These are phyloP conservation scores for Yarrowia bubula DNA, from an alignment of 805 yeast species.

Conservation along the genomic window DNA sequence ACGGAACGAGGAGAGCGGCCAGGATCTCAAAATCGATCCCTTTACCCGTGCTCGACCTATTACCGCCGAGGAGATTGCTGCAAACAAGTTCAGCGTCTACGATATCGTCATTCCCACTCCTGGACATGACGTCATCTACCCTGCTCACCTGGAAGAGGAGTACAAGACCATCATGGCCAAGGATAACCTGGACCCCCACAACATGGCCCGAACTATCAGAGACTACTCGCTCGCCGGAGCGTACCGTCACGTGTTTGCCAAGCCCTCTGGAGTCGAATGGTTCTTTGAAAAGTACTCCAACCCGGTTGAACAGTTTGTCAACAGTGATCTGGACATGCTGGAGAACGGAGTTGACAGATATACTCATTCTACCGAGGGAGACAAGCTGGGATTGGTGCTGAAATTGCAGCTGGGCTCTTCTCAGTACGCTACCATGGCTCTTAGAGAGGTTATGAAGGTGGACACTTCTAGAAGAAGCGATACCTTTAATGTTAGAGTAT, in stretches of 20 bases:
- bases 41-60: constrained; percentile 69
- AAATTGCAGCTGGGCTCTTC: constrained; percentile 78
- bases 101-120: constrained; percentile 96
- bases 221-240: constrained; percentile 93
- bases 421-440: constrained; percentile 96
- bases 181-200: constrained; percentile 79
- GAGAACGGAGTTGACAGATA: constrained; percentile 34
- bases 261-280: constrained; percentile 64
- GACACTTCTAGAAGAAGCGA: constrained; percentile 37
- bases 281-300: constrained; percentile 58
- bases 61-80: constrained; percentile 66
- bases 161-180: constrained; percentile 63
- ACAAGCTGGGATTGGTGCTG: constrained; percentile 66
- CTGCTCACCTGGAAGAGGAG: constrained; percentile 50
- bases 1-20: constrained; percentile 45
- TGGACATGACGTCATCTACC: constrained; percentile 88
- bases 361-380: constrained; percentile 43
- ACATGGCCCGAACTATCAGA: constrained; percentile 78
- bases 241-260: constrained; percentile 70
- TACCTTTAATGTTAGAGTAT: constrained; percentile 29
- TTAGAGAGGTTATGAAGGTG: constrained; percentile 78
- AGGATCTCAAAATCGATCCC: constrained; percentile 61
- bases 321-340: constrained; percentile 70
- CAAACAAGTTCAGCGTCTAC: constrained; percentile 60
- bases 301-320: constrained; percentile 67